Conservation (phyloP, 108 stramenopile species). For the Licmophora abbreviata region DNA sequence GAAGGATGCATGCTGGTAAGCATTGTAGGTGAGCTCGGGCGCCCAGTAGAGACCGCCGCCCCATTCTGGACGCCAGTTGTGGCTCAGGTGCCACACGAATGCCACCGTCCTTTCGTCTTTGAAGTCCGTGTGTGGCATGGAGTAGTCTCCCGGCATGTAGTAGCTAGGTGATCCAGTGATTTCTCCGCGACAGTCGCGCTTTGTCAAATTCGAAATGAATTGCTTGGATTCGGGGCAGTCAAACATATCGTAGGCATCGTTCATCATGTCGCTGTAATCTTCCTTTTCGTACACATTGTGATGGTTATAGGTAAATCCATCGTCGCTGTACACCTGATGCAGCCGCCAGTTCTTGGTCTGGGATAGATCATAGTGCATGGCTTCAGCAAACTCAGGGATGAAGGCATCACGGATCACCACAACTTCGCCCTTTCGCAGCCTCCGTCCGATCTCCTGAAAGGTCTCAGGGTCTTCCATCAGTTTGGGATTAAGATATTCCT, state of each 20-base stretch:
- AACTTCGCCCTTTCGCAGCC: background rate
- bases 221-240: background rate
- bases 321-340: background rate
- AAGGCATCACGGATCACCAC: conserved; percentile 1
- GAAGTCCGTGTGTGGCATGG: conserved; percentile 9
- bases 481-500: background rate
- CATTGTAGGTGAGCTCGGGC: background rate
- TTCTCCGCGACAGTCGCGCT: background rate
- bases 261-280: background rate
- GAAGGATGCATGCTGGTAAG: conserved; percentile 6
- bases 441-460: background rate
- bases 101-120: conserved; percentile 5
- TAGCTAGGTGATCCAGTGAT: conserved; percentile 1
- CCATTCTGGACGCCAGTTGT: conserved; percentile 17
- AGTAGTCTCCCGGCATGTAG: conserved; percentile 11
- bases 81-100: conserved; percentile 12
- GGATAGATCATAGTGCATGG: conserved; percentile 2
- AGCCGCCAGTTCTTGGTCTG: background rate
- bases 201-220: background rate
- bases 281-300: conserved; percentile 6
- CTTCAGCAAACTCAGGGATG: conserved; percentile 4
- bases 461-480: background rate
- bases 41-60: conserved; percentile 15
- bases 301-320: conserved; percentile 8
- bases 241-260: background rate